These are phyloP conservation scores for Monilinia fructigena DNA, from an alignment of 2,329 filamentous ascomycete species.

Conservation along the genomic window DNA sequence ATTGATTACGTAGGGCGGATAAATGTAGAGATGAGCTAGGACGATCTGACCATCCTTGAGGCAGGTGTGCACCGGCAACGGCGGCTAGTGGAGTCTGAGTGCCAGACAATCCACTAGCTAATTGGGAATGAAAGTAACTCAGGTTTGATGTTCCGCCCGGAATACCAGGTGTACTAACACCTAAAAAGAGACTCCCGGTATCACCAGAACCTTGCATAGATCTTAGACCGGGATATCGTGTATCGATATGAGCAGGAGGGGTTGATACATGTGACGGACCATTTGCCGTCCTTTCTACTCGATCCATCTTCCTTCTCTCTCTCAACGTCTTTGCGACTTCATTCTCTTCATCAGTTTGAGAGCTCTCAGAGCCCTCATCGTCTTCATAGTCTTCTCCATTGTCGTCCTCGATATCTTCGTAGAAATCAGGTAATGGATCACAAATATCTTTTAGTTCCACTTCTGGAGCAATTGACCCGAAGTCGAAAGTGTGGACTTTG, in stretches of 20 bases:
- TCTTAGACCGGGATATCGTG: constrained; percentile 40
- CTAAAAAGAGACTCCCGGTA: constrained; percentile 56
- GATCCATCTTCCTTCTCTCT: constrained; percentile 42
- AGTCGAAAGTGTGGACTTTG: constrained; percentile 89
- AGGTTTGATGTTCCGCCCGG: constrained; percentile 73
- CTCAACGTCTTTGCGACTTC: constrained; percentile 35
- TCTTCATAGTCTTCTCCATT: constrained; percentile 53
- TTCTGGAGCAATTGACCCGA: constrained; percentile 77
- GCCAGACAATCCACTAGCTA: constrained; percentile 69
- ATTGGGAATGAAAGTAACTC: constrained; percentile 78
- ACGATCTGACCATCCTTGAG: constrained; percentile 49
- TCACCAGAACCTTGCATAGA: constrained; percentile 43
- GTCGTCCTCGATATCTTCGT: constrained; percentile 74
- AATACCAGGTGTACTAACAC: constrained; percentile 59
- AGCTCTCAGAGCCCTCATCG: constrained; percentile 39
- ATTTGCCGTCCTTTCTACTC: constrained; percentile 40
- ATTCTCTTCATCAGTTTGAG: constrained; percentile 24
- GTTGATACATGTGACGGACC: constrained; percentile 27
- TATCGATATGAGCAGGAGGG: constrained; percentile 45
- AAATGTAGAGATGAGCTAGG: constrained; percentile 30
- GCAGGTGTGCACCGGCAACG: constrained; percentile 68
- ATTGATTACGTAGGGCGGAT: constrained; percentile 30
- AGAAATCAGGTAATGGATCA: constrained; percentile 93
- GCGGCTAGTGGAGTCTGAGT: constrained; percentile 77
- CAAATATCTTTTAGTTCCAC: constrained; percentile 96